Percentiles rank a stretch among this genome's conserved stretches.
Evolutionary conservation across 1,284 basidiomycete genomes (phyloP).

Genomic region (Trichosporon sp.): DNA sequence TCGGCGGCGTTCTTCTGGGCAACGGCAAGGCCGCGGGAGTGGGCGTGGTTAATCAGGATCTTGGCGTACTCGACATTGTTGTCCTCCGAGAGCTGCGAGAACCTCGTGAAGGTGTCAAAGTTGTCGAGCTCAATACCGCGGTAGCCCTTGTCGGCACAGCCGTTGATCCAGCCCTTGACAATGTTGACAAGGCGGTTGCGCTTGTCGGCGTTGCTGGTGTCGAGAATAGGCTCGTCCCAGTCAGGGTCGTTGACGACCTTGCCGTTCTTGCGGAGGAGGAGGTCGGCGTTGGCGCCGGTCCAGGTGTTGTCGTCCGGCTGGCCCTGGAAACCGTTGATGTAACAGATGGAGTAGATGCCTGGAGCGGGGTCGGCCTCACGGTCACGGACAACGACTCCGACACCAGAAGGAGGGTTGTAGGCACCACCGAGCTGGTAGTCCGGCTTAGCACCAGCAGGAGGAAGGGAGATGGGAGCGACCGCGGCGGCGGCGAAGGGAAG

Average conservation of each 20-base stretch:
- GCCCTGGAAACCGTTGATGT: constrained; percentile 21
- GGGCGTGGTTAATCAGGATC: constrained; percentile 16
- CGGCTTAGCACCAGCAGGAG: constrained; percentile 6
- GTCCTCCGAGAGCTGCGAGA: neutral
- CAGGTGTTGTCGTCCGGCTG: constrained; percentile 8
- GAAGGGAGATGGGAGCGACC: constrained; percentile 9
- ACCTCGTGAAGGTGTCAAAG: constrained; percentile 16
- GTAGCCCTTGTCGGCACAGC: constrained; percentile 10
- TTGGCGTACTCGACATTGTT: constrained; percentile 9
- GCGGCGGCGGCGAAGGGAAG: constrained; percentile 15
- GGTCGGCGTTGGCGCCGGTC: constrained; percentile 8
- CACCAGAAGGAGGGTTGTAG: constrained; percentile 17
- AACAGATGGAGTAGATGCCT: constrained; percentile 10
- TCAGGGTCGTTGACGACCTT: constrained; percentile 3
- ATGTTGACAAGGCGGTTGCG: neutral
- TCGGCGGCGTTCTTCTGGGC: constrained; percentile 22
- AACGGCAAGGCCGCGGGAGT: constrained; percentile 5
- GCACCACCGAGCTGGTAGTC: constrained; percentile 21
- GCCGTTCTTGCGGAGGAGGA: constrained; percentile 5
- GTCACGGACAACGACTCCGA: constrained; percentile 18
- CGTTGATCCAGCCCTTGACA: constrained; percentile 14
- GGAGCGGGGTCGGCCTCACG: neutral
- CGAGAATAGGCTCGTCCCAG: constrained; percentile 19
- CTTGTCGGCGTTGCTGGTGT: constrained; percentile 12
- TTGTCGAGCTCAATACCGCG: constrained; percentile 17